phyloP scores from a whole-genome alignment of 2,329 filamentous ascomycete species.

The Rhinocladiella similis region DNA sequence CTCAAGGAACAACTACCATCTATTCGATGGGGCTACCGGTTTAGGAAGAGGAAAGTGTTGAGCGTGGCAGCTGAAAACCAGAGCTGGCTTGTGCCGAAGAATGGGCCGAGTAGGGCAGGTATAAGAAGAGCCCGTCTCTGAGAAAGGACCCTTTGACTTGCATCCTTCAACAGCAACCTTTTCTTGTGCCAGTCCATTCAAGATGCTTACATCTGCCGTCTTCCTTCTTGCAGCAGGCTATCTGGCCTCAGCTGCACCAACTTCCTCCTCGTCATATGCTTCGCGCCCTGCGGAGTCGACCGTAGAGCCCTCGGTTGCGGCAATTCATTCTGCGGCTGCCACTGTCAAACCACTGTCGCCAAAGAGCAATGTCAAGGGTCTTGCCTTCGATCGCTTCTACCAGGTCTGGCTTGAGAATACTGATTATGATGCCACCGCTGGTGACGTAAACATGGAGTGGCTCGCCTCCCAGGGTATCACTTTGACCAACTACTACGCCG shows the following conservation, averaged over 20 bases:
- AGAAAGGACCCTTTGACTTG: not conserved
- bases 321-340: conserved; percentile 39
- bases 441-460: conserved; percentile 53
- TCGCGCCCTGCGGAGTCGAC: conserved; percentile 17
- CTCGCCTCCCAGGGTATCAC: conserved; percentile 64
- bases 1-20: no score
- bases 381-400: conserved; percentile 70
- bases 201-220: conserved; percentile 10
- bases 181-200: not conserved
- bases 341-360: conserved; percentile 63
- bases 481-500: conserved; percentile 59
- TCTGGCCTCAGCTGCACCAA: conserved; percentile 8
- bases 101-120: not conserved
- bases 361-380: conserved; percentile 65
- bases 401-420: conserved; percentile 80
- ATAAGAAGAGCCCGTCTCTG: not conserved
- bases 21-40: not conserved
- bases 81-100: no score
- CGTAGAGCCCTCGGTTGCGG: conserved; percentile 29
- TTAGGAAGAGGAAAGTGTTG: not conserved
- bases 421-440: conserved; percentile 62
- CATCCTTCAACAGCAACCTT: not conserved
- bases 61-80: no score
- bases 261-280: not conserved
- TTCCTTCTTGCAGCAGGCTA: conserved; percentile 14